Conservation (phyloP, 805 yeast genomes). For the Zygosaccharomyces bailii region DNA sequence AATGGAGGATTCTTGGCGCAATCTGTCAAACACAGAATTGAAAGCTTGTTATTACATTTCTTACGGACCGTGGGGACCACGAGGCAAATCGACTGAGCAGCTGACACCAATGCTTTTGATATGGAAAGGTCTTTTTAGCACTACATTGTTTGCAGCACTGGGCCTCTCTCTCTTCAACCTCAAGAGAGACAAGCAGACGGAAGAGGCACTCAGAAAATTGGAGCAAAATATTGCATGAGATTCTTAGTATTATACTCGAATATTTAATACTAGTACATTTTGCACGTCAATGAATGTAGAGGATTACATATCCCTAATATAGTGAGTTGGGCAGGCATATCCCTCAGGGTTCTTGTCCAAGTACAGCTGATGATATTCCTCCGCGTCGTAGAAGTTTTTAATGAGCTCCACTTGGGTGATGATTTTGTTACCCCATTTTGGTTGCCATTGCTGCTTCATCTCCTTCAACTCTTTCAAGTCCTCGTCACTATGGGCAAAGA, state of each 20-base stretch:
- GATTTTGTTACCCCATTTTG: conserved; percentile 64
- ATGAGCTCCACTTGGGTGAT: conserved; percentile 70
- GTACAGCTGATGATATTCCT: conserved; percentile 86
- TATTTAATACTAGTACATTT: conserved; percentile 1
- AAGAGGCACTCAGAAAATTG: conserved; percentile 5
- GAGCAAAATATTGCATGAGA: not conserved
- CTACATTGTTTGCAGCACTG: conserved; percentile 21
- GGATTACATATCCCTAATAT: conserved; percentile 48
- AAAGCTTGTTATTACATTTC: conserved; percentile 36
- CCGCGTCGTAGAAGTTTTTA: conserved; percentile 83
- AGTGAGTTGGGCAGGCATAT: conserved; percentile 89
- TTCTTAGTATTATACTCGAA: not conserved
- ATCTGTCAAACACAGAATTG: conserved; percentile 30
- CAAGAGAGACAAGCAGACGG: conserved; percentile 18
- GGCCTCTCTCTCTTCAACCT: conserved; percentile 21
- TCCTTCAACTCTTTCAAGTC: conserved; percentile 43
- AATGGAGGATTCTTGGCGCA: conserved; percentile 36
- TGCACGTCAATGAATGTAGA: not conserved
- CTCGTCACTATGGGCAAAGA: conserved; percentile 57
- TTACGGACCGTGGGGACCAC: conserved; percentile 41
- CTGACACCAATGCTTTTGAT: conserved; percentile 17
- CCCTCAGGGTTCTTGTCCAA: conserved; percentile 78
- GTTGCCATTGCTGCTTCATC: conserved; percentile 55
- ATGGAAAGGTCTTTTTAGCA: conserved; percentile 25
- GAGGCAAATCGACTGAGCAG: conserved; percentile 6